Base-by-base conservation (phyloP, 352 stramenopile species). In the Peronospora belbahrii region DNA sequence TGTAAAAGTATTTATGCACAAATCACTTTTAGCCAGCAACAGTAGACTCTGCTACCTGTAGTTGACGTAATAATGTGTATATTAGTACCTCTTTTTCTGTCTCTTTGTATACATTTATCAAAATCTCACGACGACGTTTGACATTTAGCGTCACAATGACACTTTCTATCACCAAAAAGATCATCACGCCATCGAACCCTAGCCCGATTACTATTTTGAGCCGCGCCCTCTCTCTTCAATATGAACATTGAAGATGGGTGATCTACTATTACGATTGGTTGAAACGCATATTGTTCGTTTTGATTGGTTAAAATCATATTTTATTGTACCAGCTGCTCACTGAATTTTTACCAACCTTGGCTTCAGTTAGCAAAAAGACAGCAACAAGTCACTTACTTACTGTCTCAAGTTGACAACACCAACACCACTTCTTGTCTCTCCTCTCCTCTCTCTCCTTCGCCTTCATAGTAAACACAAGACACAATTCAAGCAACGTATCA, bases 301-400 rank as follows among this genome's bases (percentile, higher is more conserved):
- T 11, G 22, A 64, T 51, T 40, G 55, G 55, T 34, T 20, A 30
- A 64, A 60, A 59, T 39, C 19, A 1, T 4, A 6, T 17, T 1
- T 10, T 32, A 34, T 56, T 42, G 28, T 22, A 35, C 59, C 60
- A 69, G 50, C 50, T 59, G 54, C 47, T 41, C 43, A 56, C 51
- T 66, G 58, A 61, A 66, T 66, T 61, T 64, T 62, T 60, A 23
- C 37, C 31, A 18, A 10, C 18, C 33, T 48, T 43, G 39, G 20
- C 54, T 48, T 77, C 74, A 86, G 50, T 86, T 65, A 65, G 61
- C 61, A 86, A 86, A 80, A 83, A 71, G 59, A 64, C 67, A 57
- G 59, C 49, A 25, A 35, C 44, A 53, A 33, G 56, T 61, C 50
- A 49, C 30, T 60, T 57, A 34, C 47, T 19, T 6, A 56, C 40